These are phyloP conservation scores for Chlorella sp. DNA, from an alignment of 139 green algal species.

Conservation along the genomic window DNA sequence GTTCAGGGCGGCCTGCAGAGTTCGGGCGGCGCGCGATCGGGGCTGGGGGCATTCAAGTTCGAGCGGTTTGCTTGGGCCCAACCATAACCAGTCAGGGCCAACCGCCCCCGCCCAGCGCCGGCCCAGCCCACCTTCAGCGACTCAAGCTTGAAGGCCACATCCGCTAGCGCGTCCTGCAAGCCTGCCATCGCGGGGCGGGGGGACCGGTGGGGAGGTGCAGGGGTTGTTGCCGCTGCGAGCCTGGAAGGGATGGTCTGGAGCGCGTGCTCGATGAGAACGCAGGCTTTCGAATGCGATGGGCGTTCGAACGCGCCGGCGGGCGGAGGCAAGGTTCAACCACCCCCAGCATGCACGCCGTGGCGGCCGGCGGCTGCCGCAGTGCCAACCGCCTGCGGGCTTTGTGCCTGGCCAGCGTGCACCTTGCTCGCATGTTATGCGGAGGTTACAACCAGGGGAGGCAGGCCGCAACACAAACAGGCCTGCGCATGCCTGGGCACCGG, in stretches of 20 bases:
- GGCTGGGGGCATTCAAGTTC: background rate
- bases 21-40: background rate
- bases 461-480: no score
- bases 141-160: constrained; percentile 14
- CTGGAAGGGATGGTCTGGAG: background rate
- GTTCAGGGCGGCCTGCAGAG: constrained; percentile 1
- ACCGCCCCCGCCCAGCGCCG: background rate
- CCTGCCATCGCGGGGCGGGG: background rate
- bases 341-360: no score
- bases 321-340: no score
- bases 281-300: no score
- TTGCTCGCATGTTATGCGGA: no score
- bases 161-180: constrained; percentile 18
- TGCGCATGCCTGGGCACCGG: no score
- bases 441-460: no score
- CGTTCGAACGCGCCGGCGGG: no score
- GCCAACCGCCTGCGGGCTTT: no score
- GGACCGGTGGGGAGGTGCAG: background rate
- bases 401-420: no score
- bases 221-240: background rate
- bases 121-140: constrained; percentile 12
- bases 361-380: no score
- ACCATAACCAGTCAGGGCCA: background rate
- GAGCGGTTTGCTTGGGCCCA: background rate
- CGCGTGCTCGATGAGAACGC: no score